A percentile compares a stretch with the other conserved stretches of the same genome.
These are phyloP conservation scores for Metroxylon sagu DNA, from an alignment of 176 grass and related monocot species.

Conservation along the genomic window DNA sequence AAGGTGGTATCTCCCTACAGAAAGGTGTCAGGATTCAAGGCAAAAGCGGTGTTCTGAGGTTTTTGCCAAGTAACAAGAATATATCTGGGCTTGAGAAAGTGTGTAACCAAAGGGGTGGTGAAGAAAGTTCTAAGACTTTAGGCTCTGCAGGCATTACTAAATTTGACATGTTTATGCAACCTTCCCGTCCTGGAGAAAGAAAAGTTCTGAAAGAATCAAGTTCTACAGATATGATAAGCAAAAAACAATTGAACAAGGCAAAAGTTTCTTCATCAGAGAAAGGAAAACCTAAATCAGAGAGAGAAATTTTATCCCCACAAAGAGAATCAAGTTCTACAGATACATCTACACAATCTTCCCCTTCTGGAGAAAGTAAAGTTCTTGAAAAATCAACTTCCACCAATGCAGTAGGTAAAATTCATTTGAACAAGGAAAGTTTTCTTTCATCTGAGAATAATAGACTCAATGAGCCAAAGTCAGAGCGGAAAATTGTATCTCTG, in stretches of 20 bases:
- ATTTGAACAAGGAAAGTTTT: conserved; percentile 41
- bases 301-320: not conserved
- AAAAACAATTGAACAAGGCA: conserved; percentile 20
- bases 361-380: no score
- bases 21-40: conserved; percentile 33
- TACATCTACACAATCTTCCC: no score
- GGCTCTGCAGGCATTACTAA: not conserved
- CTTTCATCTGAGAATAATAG: conserved; percentile 32
- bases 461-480: not conserved
- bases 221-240: conserved; percentile 12
- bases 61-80: conserved; percentile 11
- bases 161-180: not conserved
- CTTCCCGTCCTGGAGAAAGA: conserved; percentile 28
- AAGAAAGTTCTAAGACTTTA: conserved; percentile 11
- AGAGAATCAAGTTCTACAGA: not conserved
- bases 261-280: conserved; percentile 37
- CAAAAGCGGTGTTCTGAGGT: conserved; percentile 44
- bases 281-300: conserved; percentile 11
- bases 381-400: no score
- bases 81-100: not conserved
- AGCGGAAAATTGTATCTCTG: not conserved
- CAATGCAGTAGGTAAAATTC: not conserved
- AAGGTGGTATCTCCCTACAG: not conserved
- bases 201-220: conserved; percentile 22
- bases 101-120: not conserved